Base-by-base conservation (phyloP, 2,329 filamentous ascomycete genomes). In the Penicillium frequentans region DNA sequence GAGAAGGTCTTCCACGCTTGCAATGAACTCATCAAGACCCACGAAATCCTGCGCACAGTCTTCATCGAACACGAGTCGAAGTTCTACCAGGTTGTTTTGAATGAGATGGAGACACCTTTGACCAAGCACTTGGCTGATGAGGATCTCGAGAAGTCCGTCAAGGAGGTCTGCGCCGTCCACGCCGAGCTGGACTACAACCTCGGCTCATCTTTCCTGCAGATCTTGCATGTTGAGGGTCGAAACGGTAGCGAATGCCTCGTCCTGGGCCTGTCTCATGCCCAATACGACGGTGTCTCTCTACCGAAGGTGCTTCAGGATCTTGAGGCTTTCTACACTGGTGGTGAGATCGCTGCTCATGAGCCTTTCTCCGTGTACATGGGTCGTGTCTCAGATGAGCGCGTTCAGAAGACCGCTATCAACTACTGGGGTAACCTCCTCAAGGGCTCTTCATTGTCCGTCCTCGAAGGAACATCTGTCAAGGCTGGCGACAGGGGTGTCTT, bases 211-310 rank as follows among this genome's bases (percentile, higher is more conserved):
- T 87, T 87, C 62, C 76, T 83, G 56, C 83, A 82, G 56, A 81
- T 83, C 71, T 77, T 84, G 68, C 78, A 81, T 49, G 70, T 84
- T 29, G 69, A 75, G 52, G 71, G 68, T 26, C 59, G 48, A 2
- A 43, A 66, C 11, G 67, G 70, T 16, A 58, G 73, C 3, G 68
- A 71, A 1, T 76, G 75, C 27, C 80, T 82, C 1, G 52, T 68
- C 31, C 77, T 87, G 67, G 81, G 85, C 54, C 80, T 89, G 49
- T 88, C 85, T 0, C 86, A 89, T 66, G 82, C 86, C 0, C 85
- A 87, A 60, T 88, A 89, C 68, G 86, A 89, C 59, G 86, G 86
- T 61, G 83, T 88, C 26, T 88, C 83, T 57, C 78, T 88, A 2
- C 84, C 84, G 0, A 70, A 78, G 3, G 74, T 88, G 7, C 80